These are phyloP conservation scores for Xenosphaeropsis pyriputrescens DNA, from an alignment of 2,329 filamentous ascomycete genomes.

Conservation along the genomic window DNA sequence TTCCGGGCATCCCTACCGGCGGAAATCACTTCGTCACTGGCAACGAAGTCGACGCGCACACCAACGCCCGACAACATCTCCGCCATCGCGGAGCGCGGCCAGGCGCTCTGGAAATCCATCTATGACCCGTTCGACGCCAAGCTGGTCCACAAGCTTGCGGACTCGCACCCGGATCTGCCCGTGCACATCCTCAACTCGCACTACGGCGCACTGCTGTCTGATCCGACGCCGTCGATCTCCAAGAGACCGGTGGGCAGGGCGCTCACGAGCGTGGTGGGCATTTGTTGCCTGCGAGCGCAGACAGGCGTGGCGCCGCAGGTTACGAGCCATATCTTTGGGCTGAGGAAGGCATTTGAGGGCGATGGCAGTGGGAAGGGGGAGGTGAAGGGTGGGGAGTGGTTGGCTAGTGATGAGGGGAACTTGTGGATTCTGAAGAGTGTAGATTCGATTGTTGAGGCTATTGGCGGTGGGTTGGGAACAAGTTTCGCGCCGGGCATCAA, in stretches of 20 bases:
- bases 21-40: constrained; percentile 35
- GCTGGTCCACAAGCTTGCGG: constrained; percentile 53
- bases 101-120: constrained; percentile 58
- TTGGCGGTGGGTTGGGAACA: constrained; percentile 30
- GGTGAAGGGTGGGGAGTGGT: constrained; percentile 39
- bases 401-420: constrained; percentile 50
- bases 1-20: constrained; percentile 50
- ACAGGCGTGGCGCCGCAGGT: constrained; percentile 76
- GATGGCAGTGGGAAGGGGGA: constrained; percentile 40
- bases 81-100: constrained; percentile 40
- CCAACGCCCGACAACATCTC: constrained; percentile 29
- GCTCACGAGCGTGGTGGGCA: constrained; percentile 57
- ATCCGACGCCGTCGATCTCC: constrained; percentile 35
- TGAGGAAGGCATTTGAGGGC: constrained; percentile 55
- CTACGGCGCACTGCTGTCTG: constrained; percentile 59
- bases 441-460: constrained; percentile 40
- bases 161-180: constrained; percentile 69
- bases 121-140: constrained; percentile 64
- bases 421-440: constrained; percentile 46
- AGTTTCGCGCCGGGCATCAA: constrained; percentile 38
- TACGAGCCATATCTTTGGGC: constrained; percentile 64
- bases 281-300: constrained; percentile 64
- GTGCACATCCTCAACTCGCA: constrained; percentile 65
- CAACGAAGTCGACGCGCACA: constrained; percentile 33
- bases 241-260: constrained; percentile 48